Base-by-base conservation (phyloP, 1,284 basidiomycete genomes). In the Cutaneotrichosporon cutaneum region DNA sequence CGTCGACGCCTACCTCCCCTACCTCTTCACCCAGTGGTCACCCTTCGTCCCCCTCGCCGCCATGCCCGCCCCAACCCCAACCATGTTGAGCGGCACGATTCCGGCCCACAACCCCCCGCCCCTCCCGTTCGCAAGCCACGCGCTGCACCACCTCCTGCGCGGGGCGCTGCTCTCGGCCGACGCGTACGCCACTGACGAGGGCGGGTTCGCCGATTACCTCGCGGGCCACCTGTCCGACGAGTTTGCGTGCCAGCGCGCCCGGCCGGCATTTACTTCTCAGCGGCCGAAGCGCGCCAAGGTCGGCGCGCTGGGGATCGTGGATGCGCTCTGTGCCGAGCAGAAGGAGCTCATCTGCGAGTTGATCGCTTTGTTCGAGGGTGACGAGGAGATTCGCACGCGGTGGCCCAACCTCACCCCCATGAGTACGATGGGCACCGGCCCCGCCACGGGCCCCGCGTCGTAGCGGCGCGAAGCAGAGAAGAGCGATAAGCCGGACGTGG, bases 171-270 rank as follows among this genome's bases (percentile, higher is more conserved):
- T 55, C n/a, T 56, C 54, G 18, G 42, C 35, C 8, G 48, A 53
- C 51, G 30, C 60, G 39, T 47, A 30, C 52, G 39, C 26, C 18
- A 16, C 47, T 18, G 33, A 54, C 36, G 54, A 60, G 39, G 48
- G 48, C 0, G 33, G 54, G 2, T n/a, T 67, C 1, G 59, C 65
- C 0, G 58, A 65, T 47, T 21, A 22, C 11, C 61, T 67, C 1
- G 66, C 63, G 2, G 10, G 53, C 9, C 61, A 65, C 33, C 39
- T 75, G 4, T 51, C 68, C 7, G 67, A 71, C 4, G 73, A 75
- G 57, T 52, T 75, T 26, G 58, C 56, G 16, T 67, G 61, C 56
- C 68, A 71, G 48, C 54, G 64, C 18, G 27, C 50, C 0, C 56
- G 65, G 0, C 57, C 59, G 4, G 59, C 54, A 1, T 33, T 9